Evolutionary conservation across 1,284 basidiomycete species (phyloP).

Genomic region (Athelia psychrophila): DNA sequence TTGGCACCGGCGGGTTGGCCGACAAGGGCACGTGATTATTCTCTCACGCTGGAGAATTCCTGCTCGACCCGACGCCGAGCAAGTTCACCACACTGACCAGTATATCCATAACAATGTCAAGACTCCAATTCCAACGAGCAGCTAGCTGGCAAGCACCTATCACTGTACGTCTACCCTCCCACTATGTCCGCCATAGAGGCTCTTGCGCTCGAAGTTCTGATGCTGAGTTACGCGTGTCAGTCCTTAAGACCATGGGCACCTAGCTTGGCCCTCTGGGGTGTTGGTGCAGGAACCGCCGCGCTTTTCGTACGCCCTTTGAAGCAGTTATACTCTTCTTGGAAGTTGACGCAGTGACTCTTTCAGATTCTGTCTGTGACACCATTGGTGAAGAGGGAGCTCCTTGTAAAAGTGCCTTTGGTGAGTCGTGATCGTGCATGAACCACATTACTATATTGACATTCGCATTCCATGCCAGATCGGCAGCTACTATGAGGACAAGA

Average conservation of each 20-base stretch:
- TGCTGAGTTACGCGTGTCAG: slow-evolving; percentile 25
- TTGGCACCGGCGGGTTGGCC: too few relatives aligned
- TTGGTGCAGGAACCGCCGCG: slow-evolving; percentile 61
- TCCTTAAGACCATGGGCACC: slow-evolving; percentile 54
- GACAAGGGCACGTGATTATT: too few relatives aligned
- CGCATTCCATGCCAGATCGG: slow-evolving; percentile 48
- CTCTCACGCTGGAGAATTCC: too few relatives aligned
- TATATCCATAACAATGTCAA: neutral
- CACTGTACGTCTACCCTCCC: neutral
- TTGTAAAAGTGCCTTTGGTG: slow-evolving; percentile 58
- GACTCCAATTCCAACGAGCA: neutral
- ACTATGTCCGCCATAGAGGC: neutral
- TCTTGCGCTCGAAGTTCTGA: neutral
- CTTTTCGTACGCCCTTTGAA: slow-evolving; percentile 59
- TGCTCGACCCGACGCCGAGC: too few relatives aligned
- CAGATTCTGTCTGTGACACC: slow-evolving; percentile 66
- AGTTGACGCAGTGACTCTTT: neutral
- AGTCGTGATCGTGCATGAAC: slow-evolving; percentile 21
- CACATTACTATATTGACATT: slow-evolving; percentile 3
- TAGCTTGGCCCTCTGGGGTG: slow-evolving; percentile 65
- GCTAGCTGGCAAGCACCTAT: neutral
- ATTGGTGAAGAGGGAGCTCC: slow-evolving; percentile 57
- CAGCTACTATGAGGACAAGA: slow-evolving; percentile 71
- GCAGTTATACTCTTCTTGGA: neutral
- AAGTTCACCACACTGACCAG: too few relatives aligned